Percentiles rank a stretch among this genome's conserved stretches.
phyloP scores from a whole-genome alignment of 495 filamentous ascomycete genomes.

The Xylaria castorea region DNA sequence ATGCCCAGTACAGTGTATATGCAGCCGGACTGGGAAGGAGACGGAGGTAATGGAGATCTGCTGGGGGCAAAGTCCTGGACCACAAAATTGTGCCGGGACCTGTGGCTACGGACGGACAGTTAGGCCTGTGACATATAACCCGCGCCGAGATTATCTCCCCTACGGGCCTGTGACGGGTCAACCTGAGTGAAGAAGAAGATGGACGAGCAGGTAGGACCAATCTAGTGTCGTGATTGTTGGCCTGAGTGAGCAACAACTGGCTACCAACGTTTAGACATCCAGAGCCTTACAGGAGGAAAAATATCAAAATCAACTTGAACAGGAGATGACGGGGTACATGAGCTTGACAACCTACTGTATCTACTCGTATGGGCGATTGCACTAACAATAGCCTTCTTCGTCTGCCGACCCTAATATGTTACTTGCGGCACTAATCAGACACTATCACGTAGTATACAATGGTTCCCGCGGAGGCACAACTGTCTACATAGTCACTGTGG shows the following conservation, averaged over 20 bases:
- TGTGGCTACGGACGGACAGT: constrained; percentile 31
- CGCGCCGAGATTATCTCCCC: constrained; percentile 26
- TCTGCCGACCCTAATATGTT: constrained; percentile 29
- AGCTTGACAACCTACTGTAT: constrained; percentile 15
- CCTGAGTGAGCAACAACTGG: constrained; percentile 24
- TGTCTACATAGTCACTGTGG: constrained; percentile 38
- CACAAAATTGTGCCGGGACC: constrained; percentile 42
- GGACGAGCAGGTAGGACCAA: constrained; percentile 22
- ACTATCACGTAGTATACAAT: constrained; percentile 25
- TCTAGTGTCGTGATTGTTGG: constrained; percentile 15
- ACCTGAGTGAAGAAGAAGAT: constrained; percentile 23
- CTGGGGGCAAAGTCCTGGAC: constrained; percentile 44
- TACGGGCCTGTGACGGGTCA: constrained; percentile 23
- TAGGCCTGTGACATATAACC: constrained; percentile 33
- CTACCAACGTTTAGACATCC: constrained; percentile 33
- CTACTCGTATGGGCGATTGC: constrained; percentile 23
- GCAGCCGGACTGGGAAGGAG: constrained; percentile 63
- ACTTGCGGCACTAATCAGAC: constrained; percentile 25
- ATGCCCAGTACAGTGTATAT: constrained; percentile 50
- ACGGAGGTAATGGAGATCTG: constrained; percentile 57
- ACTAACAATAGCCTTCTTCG: constrained; percentile 25
- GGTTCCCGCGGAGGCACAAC: constrained; percentile 24
- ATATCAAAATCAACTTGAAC: constrained; percentile 24
- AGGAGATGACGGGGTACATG: constrained; percentile 15
- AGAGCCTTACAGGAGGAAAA: constrained; percentile 29